Conservation (phyloP, 176 grass and related monocot species). For the Canna indica region DNA sequence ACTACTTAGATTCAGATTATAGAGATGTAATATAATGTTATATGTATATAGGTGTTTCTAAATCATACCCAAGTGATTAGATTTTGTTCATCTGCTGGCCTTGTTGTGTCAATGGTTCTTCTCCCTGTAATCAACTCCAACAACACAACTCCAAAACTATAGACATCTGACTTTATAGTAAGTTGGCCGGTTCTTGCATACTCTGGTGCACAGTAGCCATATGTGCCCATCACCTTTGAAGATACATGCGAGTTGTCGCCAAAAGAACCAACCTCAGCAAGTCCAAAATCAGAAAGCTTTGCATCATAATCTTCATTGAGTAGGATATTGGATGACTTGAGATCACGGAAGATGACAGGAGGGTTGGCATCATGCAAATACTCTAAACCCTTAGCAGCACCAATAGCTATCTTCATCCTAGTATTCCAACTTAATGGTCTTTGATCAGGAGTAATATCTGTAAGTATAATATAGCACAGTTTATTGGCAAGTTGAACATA, state of each 20-base stretch:
- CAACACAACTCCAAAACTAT: conserved; percentile 81
- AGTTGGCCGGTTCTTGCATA: conserved; percentile 52
- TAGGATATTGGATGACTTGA: conserved; percentile 86
- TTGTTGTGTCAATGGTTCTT: conserved; percentile 53
- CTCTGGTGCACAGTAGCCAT: conserved; percentile 83
- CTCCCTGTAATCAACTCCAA: conserved; percentile 77
- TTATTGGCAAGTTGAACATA: too few relatives aligned
- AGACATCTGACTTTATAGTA: conserved; percentile 74
- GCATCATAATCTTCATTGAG: conserved; percentile 53
- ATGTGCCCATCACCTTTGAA: conserved; percentile 74
- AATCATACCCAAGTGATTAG: conserved; percentile 88
- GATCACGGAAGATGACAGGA: conserved; percentile 72
- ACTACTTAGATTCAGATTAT: too few relatives aligned
- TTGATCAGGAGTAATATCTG: conserved; percentile 47
- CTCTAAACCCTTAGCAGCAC: conserved; percentile 67
- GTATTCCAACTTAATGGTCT: conserved; percentile 59
- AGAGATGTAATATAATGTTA: too few relatives aligned
- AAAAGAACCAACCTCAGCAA: conserved; percentile 46
- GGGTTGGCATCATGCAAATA: conserved; percentile 68
- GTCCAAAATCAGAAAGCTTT: conserved; percentile 88
- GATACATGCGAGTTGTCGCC: conserved; percentile 39
- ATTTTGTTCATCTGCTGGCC: conserved; percentile 45
- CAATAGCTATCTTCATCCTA: conserved; percentile 82
- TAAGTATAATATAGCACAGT: too few relatives aligned
- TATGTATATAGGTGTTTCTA: too few relatives aligned